phyloP scores from a whole-genome alignment of 371 early-diverging fungal genomes.

The Mortierella sp. region DNA sequence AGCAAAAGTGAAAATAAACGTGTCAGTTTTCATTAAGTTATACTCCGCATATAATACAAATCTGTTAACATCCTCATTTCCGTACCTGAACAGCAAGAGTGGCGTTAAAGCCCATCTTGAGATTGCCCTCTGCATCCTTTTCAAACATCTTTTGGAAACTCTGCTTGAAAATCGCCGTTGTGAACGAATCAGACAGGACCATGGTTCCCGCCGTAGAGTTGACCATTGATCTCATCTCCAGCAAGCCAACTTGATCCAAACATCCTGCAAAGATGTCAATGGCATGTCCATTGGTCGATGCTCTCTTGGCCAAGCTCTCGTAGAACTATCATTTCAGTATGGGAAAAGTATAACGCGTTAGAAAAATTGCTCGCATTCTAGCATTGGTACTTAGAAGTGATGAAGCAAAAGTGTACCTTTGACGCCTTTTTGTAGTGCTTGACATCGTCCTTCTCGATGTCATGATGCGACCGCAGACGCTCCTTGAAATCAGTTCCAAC shows the following conservation, averaged over 20 bases:
- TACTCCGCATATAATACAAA: neutral
- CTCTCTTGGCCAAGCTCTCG: constrained; percentile 91
- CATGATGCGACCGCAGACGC: constrained; percentile 96
- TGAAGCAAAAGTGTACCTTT: constrained; percentile 61
- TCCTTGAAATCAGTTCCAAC: constrained; percentile 95
- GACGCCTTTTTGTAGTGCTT: constrained; percentile 93
- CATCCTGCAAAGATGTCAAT: constrained; percentile 96
- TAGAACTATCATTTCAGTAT: constrained; percentile 78
- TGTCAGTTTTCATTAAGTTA: neutral
- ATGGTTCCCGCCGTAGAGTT: constrained; percentile 96
- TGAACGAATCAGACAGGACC: constrained; percentile 98
- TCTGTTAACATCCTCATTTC: neutral
- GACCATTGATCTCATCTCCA: constrained; percentile 98
- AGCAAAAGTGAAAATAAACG: neutral
- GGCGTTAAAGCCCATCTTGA: constrained; percentile 98
- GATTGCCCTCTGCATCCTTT: constrained; percentile 89
- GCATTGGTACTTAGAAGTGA: neutral
- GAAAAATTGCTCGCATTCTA: neutral
- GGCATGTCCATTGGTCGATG: constrained; percentile 86
- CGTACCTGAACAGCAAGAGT: constrained; percentile 92
- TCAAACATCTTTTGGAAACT: constrained; percentile 94
- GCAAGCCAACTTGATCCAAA: constrained; percentile 95
- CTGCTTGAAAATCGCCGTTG: constrained; percentile 96
- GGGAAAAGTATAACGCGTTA: neutral
- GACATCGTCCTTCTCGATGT: constrained; percentile 96